These are phyloP conservation scores for Crucihimalaya himalaica DNA, from an alignment of 345 rosid species.

Conservation along the genomic window DNA sequence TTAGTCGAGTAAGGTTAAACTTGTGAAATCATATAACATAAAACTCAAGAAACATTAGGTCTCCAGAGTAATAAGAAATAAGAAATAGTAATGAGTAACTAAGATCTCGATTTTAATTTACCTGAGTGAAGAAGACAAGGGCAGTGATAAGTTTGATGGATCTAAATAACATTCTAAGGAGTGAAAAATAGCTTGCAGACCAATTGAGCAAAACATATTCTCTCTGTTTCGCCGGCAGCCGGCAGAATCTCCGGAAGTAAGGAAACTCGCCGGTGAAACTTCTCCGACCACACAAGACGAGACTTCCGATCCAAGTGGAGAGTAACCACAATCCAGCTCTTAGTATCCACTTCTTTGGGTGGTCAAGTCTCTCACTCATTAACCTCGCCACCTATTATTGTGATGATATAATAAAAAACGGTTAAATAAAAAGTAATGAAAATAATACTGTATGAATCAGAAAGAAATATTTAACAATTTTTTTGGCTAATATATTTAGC, in stretches of 20 bases:
- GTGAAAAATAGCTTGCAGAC: slow-evolving; percentile 53
- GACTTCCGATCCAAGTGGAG: slow-evolving; percentile 72
- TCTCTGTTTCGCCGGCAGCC: slow-evolving; percentile 47
- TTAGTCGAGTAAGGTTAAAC: background rate
- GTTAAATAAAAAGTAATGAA: background rate
- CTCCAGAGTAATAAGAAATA: background rate
- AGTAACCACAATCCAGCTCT: slow-evolving; percentile 54
- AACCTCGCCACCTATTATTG: slow-evolving; percentile 52
- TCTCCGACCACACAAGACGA: slow-evolving; percentile 63
- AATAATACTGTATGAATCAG: background rate
- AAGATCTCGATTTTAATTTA: slow-evolving; percentile 22
- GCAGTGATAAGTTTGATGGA: slow-evolving; percentile 56
- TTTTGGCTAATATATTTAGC: background rate
- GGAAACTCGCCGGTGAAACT: slow-evolving; percentile 59
- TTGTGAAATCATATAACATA: background rate
- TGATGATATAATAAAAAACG: background rate
- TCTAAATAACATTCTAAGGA: slow-evolving; percentile 59
- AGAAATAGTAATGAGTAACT: background rate
- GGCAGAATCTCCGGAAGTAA: slow-evolving; percentile 52
- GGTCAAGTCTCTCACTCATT: slow-evolving; percentile 58
- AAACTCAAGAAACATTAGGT: background rate
- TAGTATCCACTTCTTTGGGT: slow-evolving; percentile 75
- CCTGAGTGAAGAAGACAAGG: slow-evolving; percentile 80
- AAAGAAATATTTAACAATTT: background rate
- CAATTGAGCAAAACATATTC: slow-evolving; percentile 54